Conservation (phyloP, 2,329 filamentous ascomycete genomes). For the Cladosporium sp. region DNA sequence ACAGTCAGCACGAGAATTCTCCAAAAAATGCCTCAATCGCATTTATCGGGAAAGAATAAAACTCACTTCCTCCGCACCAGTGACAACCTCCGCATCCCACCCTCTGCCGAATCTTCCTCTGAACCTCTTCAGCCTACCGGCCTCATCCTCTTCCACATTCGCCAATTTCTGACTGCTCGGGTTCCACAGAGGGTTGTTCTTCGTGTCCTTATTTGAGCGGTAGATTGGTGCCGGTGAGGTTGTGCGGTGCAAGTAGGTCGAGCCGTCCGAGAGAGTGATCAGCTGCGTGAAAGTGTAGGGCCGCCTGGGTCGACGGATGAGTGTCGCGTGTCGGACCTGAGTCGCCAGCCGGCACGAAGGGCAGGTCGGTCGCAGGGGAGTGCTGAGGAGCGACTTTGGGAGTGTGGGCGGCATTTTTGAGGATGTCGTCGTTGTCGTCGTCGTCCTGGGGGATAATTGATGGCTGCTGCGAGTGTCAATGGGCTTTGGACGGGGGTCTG, state of each 20-base stretch:
- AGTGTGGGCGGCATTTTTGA: neutral
- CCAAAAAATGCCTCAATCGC: neutral
- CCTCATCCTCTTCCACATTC: conserved; percentile 93
- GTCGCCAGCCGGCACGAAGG: conserved; percentile 13
- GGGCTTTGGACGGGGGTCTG: neutral
- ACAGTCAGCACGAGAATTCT: conserved; percentile 12
- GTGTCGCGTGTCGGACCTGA: conserved; percentile 75
- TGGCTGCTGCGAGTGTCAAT: neutral
- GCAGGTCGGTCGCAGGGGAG: conserved; percentile 15
- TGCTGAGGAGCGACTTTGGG: conserved; percentile 19
- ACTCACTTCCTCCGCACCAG: conserved; percentile 26
- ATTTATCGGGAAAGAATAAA: neutral
- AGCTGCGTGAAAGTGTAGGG: conserved; percentile 98
- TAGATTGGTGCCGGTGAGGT: conserved; percentile 65
- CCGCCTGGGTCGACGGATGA: conserved; percentile 80
- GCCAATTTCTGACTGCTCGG: conserved; percentile 73
- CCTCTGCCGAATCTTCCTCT: conserved; percentile 75
- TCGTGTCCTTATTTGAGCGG: conserved; percentile 70
- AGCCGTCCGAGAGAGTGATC: conserved; percentile 85
- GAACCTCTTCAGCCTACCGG: conserved; percentile 82
- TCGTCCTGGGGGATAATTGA: neutral
- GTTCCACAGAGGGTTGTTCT: conserved; percentile 90
- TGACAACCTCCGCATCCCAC: conserved; percentile 62
- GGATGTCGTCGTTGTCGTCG: neutral
- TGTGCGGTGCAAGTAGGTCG: conserved; percentile 74